phyloP scores from a whole-genome alignment of 768 basidiomycete species.

The Mycena capillaripes region DNA sequence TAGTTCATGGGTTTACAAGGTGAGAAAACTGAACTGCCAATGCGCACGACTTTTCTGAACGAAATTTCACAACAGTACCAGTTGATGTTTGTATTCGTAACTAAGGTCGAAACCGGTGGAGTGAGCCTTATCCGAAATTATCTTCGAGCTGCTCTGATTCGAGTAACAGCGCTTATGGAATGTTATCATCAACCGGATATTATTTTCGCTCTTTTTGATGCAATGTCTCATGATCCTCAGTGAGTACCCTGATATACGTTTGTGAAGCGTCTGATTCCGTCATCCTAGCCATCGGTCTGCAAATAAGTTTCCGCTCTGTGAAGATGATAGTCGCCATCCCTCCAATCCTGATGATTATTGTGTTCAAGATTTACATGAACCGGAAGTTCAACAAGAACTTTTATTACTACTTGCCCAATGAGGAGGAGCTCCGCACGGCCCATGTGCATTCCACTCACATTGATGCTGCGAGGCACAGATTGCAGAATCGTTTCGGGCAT shows the following conservation, averaged over 20 bases:
- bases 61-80: constrained; percentile 61
- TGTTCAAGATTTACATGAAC: constrained; percentile 82
- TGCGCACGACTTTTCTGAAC: background rate
- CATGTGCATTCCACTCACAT: constrained; percentile 73
- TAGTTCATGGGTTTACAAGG: constrained; percentile 79
- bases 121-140: constrained; percentile 53
- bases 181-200: constrained; percentile 80
- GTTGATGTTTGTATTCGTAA: constrained; percentile 85
- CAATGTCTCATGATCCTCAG: constrained; percentile 81
- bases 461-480: constrained; percentile 71
- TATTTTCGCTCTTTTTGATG: constrained; percentile 80
- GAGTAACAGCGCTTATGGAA: constrained; percentile 79
- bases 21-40: background rate
- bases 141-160: background rate
- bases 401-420: constrained; percentile 78
- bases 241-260: constrained; percentile 52
- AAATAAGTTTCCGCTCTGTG: constrained; percentile 69
- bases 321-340: constrained; percentile 79
- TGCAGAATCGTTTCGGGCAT: constrained; percentile 87
- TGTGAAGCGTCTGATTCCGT: background rate
- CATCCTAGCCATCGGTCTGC: constrained; percentile 75
- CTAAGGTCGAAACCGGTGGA: constrained; percentile 86
- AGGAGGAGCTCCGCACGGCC: constrained; percentile 70
- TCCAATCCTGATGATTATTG: constrained; percentile 72
- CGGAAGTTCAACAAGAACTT: constrained; percentile 72